These are phyloP conservation scores for Phytopythium vexans DNA, from an alignment of 352 stramenopile genomes.

Conservation along the genomic window DNA sequence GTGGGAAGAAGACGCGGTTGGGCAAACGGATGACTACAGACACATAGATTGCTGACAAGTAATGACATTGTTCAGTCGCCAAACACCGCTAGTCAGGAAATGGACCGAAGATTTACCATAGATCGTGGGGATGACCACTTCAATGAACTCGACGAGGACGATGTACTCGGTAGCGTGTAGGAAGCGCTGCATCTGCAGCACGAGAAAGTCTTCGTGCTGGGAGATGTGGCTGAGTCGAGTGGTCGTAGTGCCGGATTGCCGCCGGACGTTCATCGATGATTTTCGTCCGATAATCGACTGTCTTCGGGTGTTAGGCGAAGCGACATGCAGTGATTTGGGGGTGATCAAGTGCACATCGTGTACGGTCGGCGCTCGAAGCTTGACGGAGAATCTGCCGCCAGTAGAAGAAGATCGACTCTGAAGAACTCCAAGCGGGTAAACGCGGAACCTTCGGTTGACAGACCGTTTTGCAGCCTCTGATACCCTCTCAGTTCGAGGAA, in stretches of 20 bases:
- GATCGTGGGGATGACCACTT: conserved; percentile 20
- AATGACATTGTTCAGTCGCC: not conserved
- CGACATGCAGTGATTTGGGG: no score
- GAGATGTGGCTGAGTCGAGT: not conserved
- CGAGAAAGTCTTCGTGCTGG: not conserved
- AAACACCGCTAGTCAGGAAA: conserved; percentile 11
- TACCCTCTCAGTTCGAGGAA: no score
- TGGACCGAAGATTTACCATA: conserved; percentile 20
- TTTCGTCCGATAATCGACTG: no score
- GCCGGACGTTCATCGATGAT: no score
- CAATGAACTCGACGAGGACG: conserved; percentile 21
- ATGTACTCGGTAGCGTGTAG: conserved; percentile 26
- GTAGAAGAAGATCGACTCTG: no score
- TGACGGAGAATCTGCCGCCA: no score
- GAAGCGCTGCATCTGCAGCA: not conserved
- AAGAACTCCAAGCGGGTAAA: no score
- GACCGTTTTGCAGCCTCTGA: no score
- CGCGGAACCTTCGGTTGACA: no score
- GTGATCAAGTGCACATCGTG: no score
- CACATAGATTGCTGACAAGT: conserved; percentile 12
- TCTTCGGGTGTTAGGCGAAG: no score
- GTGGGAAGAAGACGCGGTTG: conserved; percentile 26
- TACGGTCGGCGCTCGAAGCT: no score
- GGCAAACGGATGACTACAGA: conserved; percentile 17
- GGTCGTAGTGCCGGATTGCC: not conserved